phyloP scores from a whole-genome alignment of 768 basidiomycete species.

The Mycena filopes region DNA sequence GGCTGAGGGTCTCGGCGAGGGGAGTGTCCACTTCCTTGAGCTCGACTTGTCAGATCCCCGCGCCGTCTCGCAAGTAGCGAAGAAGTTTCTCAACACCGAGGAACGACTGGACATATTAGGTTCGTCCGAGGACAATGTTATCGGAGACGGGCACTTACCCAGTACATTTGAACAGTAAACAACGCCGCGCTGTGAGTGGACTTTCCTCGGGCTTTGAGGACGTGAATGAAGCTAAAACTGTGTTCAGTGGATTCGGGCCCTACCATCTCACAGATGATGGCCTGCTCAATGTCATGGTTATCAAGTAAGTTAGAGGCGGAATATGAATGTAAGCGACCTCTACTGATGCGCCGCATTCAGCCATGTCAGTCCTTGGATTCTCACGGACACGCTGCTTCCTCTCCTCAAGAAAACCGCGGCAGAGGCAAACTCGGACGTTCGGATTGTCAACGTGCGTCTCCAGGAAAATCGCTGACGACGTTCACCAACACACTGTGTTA shows the following conservation, averaged over 20 bases:
- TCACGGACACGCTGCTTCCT: slow-evolving; percentile 61
- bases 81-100: slow-evolving; percentile 50
- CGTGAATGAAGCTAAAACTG: not conserved
- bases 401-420: slow-evolving; percentile 55
- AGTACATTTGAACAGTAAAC: slow-evolving; percentile 32
- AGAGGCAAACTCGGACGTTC: slow-evolving; percentile 57
- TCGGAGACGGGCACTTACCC: too few relatives aligned
- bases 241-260: slow-evolving; percentile 6
- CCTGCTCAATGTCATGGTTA: slow-evolving; percentile 32
- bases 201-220: too few relatives aligned
- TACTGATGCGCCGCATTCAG: slow-evolving; percentile 40
- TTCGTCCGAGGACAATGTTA: slow-evolving; percentile 36
- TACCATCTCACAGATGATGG: slow-evolving; percentile 26
- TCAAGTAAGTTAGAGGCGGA: slow-evolving; percentile 25
- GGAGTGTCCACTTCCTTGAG: slow-evolving; percentile 48
- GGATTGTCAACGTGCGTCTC: slow-evolving; percentile 60
- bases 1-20: slow-evolving; percentile 44
- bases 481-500: too few relatives aligned
- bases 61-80: slow-evolving; percentile 45
- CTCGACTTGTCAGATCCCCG: slow-evolving; percentile 54
- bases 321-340: not conserved
- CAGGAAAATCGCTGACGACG: too few relatives aligned
- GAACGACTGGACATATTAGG: slow-evolving; percentile 54
- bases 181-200: slow-evolving; percentile 35
- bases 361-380: slow-evolving; percentile 56